A percentile compares a stretch with the other conserved stretches of the same genome.
These are phyloP conservation scores for Colletotrichum camelliae DNA, from an alignment of 2,329 filamentous ascomycete species.

Conservation along the genomic window DNA sequence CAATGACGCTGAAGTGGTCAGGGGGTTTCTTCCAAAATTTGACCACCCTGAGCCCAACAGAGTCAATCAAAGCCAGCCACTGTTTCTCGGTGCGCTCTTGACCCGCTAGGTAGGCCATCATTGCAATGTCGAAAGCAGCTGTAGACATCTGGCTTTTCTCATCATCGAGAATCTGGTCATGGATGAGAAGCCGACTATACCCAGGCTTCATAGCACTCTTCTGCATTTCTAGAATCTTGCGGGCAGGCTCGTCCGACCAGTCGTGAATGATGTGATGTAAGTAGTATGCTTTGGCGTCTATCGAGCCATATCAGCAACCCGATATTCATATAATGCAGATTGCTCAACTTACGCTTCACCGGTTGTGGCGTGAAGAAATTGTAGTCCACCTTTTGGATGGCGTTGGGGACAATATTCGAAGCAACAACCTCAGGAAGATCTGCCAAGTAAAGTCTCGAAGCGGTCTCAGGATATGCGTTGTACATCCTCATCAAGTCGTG, in stretches of 20 bases:
- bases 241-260: conserved; percentile 52
- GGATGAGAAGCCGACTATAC: conserved; percentile 37
- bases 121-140: neutral
- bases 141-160: neutral
- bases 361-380: conserved; percentile 44
- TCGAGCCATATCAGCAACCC: too few species aligned
- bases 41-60: neutral
- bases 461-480: neutral
- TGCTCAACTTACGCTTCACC: conserved; percentile 21
- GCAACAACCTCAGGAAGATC: neutral
- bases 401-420: neutral
- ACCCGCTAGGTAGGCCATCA: neutral
- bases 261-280: conserved; percentile 61
- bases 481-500: neutral
- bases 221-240: conserved; percentile 45
- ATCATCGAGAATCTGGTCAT: conserved; percentile 43
- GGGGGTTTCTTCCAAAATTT: conserved; percentile 14
- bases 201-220: conserved; percentile 50
- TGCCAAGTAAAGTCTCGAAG: neutral
- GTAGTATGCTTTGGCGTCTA: conserved; percentile 52
- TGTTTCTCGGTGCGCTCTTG: conserved; percentile 5
- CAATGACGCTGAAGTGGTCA: neutral
- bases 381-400: conserved; percentile 29
- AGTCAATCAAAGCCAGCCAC: conserved; percentile 5
- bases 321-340: accelerated